Evolutionary conservation across 1,139 yeast genomes (phyloP), one percentile per base, ranked within the genome.

Genomic region (Geotrichum klebahnii): DNA sequence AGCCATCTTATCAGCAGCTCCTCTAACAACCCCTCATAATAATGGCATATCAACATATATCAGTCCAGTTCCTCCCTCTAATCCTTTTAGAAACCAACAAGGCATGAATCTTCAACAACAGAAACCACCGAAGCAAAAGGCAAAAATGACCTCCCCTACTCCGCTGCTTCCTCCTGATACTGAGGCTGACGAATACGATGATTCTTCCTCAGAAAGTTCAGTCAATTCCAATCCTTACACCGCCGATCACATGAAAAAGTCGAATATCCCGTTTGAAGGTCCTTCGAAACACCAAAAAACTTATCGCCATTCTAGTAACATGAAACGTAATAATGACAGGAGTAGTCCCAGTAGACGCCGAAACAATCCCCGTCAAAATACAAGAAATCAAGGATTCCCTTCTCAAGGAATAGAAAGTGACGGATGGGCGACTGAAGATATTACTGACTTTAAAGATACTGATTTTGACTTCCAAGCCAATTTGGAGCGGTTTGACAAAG

Each of bases 401-500:
- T 26, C 10, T 5, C 29, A 17, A 12, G 55, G 57, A 26, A 50
- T 52, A 9, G 43, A 43, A 33, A 53, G 48, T 20, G 68, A 69
- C 14, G 77, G 74, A 43, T 80, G 84, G 84, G 76, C 75, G 44
- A 76, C 73, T 32, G 80, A 77, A 53, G 76, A 73, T 46, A 75
- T 80, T 55, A 67, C 78, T 38, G 80, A 75, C 17, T 58, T 62
- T 43, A 57, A 60, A 33, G 59, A 60, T 50, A 57, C 60, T 4
- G 96, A 89, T 56, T 90, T 89, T 68, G 97, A 90, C 65, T 89
- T 90, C 67, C 86, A 80, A 53, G 83, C 89, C 8, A 87, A 85
- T 62, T 74, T 89, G 58, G 82, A 84, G 26, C 79, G 82, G 75
- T 90, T 90, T 63, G 95, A 90, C 67, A 90, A 90, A 65, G 73